Evolutionary conservation across 208 protist genomes (phyloP).

Genomic region (Acanthamoeba polyphaga): DNA sequence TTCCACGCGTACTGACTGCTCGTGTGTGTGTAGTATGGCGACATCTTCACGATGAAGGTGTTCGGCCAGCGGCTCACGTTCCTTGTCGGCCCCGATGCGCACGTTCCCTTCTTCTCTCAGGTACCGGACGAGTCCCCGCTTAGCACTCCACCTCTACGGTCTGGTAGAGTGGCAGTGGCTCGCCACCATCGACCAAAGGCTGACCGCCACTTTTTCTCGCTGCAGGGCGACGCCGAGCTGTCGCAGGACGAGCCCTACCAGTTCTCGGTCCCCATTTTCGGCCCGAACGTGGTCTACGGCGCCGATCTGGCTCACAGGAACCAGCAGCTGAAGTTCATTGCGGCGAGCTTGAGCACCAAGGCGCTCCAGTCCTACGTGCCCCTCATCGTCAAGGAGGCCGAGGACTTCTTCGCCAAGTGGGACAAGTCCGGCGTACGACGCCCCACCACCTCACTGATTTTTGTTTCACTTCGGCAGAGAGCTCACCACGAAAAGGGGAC

Average conservation of each 20-base stretch:
- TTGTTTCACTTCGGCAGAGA: background rate
- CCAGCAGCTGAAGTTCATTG: slow-evolving; percentile 65
- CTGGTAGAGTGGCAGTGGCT: too few species aligned
- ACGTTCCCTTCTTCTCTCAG: slow-evolving; percentile 71
- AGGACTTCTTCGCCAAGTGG: slow-evolving; percentile 80
- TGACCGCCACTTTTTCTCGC: background rate
- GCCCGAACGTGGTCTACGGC: slow-evolving; percentile 66
- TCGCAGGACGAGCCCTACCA: slow-evolving; percentile 76
- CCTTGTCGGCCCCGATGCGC: slow-evolving; percentile 71
- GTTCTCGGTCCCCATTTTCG: slow-evolving; percentile 79
- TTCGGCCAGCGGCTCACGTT: slow-evolving; percentile 75
- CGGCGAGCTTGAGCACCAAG: slow-evolving; percentile 59
- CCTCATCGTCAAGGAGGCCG: slow-evolving; percentile 78
- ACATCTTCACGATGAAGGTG: slow-evolving; percentile 78
- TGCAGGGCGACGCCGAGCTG: slow-evolving; percentile 58
- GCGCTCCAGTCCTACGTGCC: slow-evolving; percentile 78
- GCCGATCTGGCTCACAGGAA: slow-evolving; percentile 65
- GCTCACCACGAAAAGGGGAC: background rate
- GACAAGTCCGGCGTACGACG: slow-evolving; percentile 51
- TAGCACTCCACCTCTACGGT: background rate
- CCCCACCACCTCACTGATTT: background rate
- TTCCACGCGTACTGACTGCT: background rate
- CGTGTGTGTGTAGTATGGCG: slow-evolving; percentile 72
- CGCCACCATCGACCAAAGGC: background rate
- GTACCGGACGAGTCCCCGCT: background rate